Percentiles rank a stretch among this genome's conserved stretches.
Evolutionary conservation across 2,329 filamentous ascomycete genomes (phyloP).

Genomic region (Fusarium sp.): DNA sequence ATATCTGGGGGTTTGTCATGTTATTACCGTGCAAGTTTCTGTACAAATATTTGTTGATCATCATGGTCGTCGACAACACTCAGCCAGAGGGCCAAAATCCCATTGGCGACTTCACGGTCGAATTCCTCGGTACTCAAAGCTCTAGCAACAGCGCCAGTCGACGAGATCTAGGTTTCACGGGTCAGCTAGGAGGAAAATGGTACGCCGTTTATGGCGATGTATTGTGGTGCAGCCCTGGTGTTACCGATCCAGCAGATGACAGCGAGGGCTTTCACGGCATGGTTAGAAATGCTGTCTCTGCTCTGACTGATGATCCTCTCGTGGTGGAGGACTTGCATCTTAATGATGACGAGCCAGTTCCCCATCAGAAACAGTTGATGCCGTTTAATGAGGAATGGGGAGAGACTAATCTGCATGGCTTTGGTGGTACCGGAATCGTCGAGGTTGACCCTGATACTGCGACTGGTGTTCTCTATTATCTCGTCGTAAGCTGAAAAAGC

Average conservation of each 20-base stretch:
- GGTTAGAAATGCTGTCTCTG: slow-evolving; percentile 56
- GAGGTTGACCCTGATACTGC: slow-evolving; percentile 50
- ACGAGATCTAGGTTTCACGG: slow-evolving; percentile 56
- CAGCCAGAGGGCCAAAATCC: slow-evolving; percentile 54
- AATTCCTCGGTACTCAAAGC: slow-evolving; percentile 54
- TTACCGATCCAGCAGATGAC: slow-evolving; percentile 51
- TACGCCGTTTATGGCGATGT: slow-evolving; percentile 54
- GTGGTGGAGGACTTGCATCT: slow-evolving; percentile 55
- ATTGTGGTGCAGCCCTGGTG: slow-evolving; percentile 54
- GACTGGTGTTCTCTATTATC: slow-evolving; percentile 54
- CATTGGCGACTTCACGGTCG: slow-evolving; percentile 46
- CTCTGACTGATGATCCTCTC: slow-evolving; percentile 53
- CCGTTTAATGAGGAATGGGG: slow-evolving; percentile 55
- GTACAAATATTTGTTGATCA: rapidly evolving
- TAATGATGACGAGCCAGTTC: slow-evolving; percentile 48
- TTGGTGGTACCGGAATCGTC: slow-evolving; percentile 57
- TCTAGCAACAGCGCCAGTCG: slow-evolving; percentile 56
- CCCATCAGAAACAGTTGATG: slow-evolving; percentile 55
- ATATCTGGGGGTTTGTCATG: rapidly evolving
- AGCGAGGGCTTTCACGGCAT: slow-evolving; percentile 56
- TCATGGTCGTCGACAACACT: slow-evolving; percentile 53
- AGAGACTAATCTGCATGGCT: slow-evolving; percentile 53
- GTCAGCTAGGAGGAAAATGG: slow-evolving; percentile 54
- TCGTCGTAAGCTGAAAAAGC: slow-evolving; percentile 50
- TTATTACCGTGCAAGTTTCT: rapidly evolving